Evolutionary conservation across 2,329 filamentous ascomycete species (phyloP), one percentile per base, ranked within the genome.

Genomic region (Lachnellula subtilissima): DNA sequence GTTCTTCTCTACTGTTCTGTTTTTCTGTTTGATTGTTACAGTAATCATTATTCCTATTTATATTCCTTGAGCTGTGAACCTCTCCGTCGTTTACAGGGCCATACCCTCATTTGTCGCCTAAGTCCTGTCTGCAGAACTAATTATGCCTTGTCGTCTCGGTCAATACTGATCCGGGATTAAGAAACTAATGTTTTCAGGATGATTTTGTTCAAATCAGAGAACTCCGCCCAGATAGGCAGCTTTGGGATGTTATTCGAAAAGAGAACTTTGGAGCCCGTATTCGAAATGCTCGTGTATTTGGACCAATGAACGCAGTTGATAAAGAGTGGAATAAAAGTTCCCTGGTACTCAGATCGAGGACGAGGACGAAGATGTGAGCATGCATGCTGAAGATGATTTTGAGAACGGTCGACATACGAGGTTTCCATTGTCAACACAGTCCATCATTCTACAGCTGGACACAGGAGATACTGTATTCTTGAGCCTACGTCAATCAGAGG

Each of bases 201-300:
- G 82, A 88, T 60, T 89, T 84, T 64, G 81, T 99, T 46, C 87
- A 93, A 63, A 84, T 97, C 61, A 88, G 86, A 64, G 88, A 96
- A 69, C 80, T 94, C 2, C 77, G 78, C 5, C 76, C 77, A 46
- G 83, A 88, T 67, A 85, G 86, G 1, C 85, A 88, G 65, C 78
- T 96, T 23, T 82, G 86, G 61, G 84, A 91, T 66, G 77, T 96
- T n/a, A 78, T 82, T n/a, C 82, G 82, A 58, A 95, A 92, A 71
- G 78, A 80, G 42, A 85, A 96, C 69, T 93, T 97, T 69, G 85
- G 85, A 53, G 82, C 84, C 35, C 82, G 85, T 45, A 97, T 97
- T 61, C 79, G 88, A 58, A 88, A 90, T 65, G 91, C 91, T 4
- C 83, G 83, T 56, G 84, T 92, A 14, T 81, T 97, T 64, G 90